Evolutionary conservation across 257 asterid species (phyloP).

Genomic region (Capsicum chinense): DNA sequence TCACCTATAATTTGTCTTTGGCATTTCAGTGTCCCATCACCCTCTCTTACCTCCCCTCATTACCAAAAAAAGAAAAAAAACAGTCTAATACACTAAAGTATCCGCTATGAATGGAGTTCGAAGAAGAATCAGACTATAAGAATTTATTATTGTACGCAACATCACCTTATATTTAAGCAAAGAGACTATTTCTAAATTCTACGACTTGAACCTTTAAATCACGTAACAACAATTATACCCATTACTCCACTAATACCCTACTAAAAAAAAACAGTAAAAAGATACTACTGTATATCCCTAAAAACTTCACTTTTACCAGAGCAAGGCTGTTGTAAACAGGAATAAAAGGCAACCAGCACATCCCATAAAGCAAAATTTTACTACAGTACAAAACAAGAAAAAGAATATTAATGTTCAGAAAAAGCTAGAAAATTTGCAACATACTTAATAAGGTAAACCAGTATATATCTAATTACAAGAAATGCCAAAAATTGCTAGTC

Average conservation of each 20-base stretch:
- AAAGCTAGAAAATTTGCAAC: background rate
- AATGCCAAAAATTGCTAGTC: background rate
- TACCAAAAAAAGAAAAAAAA: background rate
- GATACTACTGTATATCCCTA: background rate
- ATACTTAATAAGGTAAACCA: background rate
- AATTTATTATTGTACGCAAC: too few species aligned
- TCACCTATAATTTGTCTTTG: background rate
- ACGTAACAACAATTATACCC: too few species aligned
- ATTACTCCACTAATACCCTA: too few species aligned
- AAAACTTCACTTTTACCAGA: background rate
- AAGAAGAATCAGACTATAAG: too few species aligned
- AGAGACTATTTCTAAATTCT: too few species aligned
- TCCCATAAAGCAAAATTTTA: background rate
- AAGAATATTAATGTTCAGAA: background rate
- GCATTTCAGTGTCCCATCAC: background rate
- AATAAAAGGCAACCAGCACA: background rate
- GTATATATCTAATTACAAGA: conserved; percentile 17
- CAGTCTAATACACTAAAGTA: too few species aligned
- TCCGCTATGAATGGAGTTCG: too few species aligned
- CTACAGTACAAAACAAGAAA: background rate
- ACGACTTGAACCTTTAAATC: too few species aligned
- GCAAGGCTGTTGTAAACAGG: conserved; percentile 2
- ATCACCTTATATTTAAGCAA: too few species aligned
- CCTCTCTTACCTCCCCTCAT: too few species aligned
- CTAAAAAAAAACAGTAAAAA: too few species aligned